Conservation (phyloP, 495 filamentous ascomycete genomes). For the Halenospora varia region DNA sequence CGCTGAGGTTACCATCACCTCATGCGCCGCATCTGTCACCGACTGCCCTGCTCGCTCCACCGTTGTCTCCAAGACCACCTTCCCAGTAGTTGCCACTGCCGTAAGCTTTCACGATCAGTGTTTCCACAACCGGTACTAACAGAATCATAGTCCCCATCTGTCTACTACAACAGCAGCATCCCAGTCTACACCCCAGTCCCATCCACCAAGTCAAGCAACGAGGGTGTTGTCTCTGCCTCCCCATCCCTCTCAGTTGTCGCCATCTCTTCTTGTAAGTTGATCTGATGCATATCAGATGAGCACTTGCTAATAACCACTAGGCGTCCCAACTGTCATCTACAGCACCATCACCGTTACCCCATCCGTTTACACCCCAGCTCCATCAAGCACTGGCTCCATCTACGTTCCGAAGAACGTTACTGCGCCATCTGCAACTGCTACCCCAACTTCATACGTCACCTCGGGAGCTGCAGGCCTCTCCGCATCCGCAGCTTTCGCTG, state of each 20-base stretch:
- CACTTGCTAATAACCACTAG: not conserved
- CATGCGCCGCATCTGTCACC: slow-evolving; percentile 37
- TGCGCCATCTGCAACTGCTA: slow-evolving; percentile 25
- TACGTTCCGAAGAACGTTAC: slow-evolving; percentile 24
- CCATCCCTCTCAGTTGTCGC: not conserved
- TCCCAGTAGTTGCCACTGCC: slow-evolving; percentile 10
- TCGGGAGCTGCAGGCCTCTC: slow-evolving; percentile 43
- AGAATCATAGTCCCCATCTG: too few species aligned
- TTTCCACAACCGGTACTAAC: too few species aligned
- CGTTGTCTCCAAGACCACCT: slow-evolving; percentile 32
- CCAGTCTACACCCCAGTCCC: not conserved
- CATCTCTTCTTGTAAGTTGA: not conserved
- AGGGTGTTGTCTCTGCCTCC: not conserved
- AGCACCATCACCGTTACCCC: slow-evolving; percentile 38
- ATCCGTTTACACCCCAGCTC: slow-evolving; percentile 20
- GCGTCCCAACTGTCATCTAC: slow-evolving; percentile 41
- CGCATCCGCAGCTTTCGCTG: slow-evolving; percentile 40
- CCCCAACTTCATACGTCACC: slow-evolving; percentile 23
- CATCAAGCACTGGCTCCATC: slow-evolving; percentile 29
- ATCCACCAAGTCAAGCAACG: not conserved
- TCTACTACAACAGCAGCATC: not conserved
- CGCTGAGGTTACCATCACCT: slow-evolving; percentile 54
- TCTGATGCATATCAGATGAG: not conserved
- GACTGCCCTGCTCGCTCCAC: slow-evolving; percentile 48
- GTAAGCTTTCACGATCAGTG: too few species aligned